Percentiles rank a stretch among this genome's conserved stretches.
phyloP scores from a whole-genome alignment of 139 green algal genomes.

The Edaphochlamys debaryana region DNA sequence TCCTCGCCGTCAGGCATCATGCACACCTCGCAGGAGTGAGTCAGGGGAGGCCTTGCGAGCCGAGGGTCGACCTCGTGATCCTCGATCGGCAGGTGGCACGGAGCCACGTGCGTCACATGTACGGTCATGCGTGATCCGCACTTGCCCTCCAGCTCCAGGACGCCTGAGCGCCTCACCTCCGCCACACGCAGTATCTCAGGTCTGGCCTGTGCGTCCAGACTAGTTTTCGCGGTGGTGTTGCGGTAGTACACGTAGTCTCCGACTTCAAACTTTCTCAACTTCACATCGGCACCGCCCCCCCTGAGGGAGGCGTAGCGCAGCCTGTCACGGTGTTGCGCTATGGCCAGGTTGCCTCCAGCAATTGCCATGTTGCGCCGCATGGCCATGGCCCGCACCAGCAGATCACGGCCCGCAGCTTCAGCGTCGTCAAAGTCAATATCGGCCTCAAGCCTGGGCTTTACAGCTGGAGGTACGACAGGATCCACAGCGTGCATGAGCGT shows the following conservation, averaged over 20 bases:
- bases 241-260: constrained; percentile 46
- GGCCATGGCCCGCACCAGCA: neutral
- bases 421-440: constrained; percentile 25
- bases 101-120: constrained; percentile 12
- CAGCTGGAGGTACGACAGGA: constrained; percentile 24
- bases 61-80: neutral
- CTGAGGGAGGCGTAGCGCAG: constrained; percentile 30
- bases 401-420: neutral
- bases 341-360: constrained; percentile 31
- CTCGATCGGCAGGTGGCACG: constrained; percentile 28
- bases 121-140: constrained; percentile 15
- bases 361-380: neutral
- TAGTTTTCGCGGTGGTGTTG: neutral
- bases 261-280: neutral
- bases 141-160: constrained; percentile 16
- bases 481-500: neutral
- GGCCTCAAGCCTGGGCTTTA: neutral
- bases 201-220: constrained; percentile 2
- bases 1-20: neutral
- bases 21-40: constrained; percentile 30
- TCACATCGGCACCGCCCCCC: neutral
- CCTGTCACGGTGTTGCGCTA: constrained; percentile 44
- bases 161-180: neutral
- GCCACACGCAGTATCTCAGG: constrained; percentile 2
- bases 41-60: neutral